phyloP scores from a whole-genome alignment of 1,284 basidiomycete species.

The Ustilago trichophora region DNA sequence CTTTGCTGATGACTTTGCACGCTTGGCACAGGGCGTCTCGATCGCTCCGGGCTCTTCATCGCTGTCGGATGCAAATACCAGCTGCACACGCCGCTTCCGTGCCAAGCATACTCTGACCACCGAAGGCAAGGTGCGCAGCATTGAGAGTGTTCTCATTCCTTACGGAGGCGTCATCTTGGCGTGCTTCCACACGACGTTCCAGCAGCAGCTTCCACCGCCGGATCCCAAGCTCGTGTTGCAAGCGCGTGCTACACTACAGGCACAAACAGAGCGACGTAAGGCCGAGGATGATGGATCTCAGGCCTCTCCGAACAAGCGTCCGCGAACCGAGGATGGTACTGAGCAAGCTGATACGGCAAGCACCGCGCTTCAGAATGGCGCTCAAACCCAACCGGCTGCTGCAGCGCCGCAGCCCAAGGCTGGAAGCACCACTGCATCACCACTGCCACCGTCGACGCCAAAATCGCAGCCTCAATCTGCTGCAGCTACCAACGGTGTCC shows the following conservation, averaged over 20 bases:
- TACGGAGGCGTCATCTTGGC: slow-evolving; percentile 76
- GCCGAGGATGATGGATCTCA: slow-evolving; percentile 18
- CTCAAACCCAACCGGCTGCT: not conserved
- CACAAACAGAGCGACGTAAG: slow-evolving; percentile 26
- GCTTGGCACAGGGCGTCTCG: slow-evolving; percentile 79
- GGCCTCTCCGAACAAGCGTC: slow-evolving; percentile 31
- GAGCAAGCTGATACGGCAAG: not conserved
- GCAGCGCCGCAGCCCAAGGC: not conserved
- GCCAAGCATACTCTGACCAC: slow-evolving; percentile 76
- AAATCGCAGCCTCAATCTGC: not conserved
- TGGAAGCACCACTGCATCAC: not conserved
- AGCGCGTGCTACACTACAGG: slow-evolving; percentile 13
- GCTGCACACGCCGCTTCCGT: slow-evolving; percentile 89
- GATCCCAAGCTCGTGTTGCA: slow-evolving; percentile 34
- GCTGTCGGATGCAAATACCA: slow-evolving; percentile 80
- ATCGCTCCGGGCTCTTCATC: slow-evolving; percentile 56
- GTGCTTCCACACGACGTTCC: slow-evolving; percentile 68
- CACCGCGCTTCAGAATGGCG: no score
- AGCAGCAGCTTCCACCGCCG: slow-evolving; percentile 39
- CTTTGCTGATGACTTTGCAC: slow-evolving; percentile 81
- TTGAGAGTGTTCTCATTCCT: slow-evolving; percentile 91
- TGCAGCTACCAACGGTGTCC: not conserved
- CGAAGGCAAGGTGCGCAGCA: slow-evolving; percentile 72
- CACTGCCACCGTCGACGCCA: not conserved
- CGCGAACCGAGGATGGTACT: slow-evolving; percentile 2